Evolutionary conservation across 768 basidiomycete genomes (phyloP), one percentile per base, ranked within the genome.

Genomic region (Omphalotus guepiniiformis): DNA sequence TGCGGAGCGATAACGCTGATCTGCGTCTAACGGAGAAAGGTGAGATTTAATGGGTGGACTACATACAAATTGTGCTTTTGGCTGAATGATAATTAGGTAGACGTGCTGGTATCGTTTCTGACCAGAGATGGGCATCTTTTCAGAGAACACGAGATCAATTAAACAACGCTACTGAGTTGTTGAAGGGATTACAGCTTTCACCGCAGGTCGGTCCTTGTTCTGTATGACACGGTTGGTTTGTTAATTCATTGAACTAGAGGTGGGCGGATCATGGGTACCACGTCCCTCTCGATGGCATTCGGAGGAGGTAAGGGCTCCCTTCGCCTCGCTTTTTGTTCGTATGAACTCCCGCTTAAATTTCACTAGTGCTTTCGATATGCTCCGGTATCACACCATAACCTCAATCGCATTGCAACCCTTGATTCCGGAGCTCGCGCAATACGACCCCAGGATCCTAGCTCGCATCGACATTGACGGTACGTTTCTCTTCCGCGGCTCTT

Each of bases 1-100:
- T 94, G 35, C 74, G 93, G 42, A 84, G 86, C 42, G 93, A 95
- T 64, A 95, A 95, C 53, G 93, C 93, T 2, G 93, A 95, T 65
- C 39, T 82, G 42, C 75, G 93, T 38, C 66, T 95, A 49, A 94
- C 93, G 0, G 78, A 79, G 56, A 83, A 82, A 64, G 92, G 89
- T 77, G 22, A 29, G 38, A 55, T 3, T 25, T 49, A 7, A 29
- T 22, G 25, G 26, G 22, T 4, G n/a, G 23, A 3, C 16, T 25
- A 29, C 3, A 4, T 38, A 4, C 1, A 4, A 29, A 28, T 35
- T 42, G 15, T 15, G 25, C n/a, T 36, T 7, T 18, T 1, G 6
- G 23, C 16, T 25, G 5, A 32, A 32, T 30, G 37, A 48, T 36
- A 19, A 53, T 13, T 43, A 79, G 78, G 73, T 15, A 66, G 70